Conservation (phyloP, 345 rosid genomes). For the Camelina neglecta region DNA sequence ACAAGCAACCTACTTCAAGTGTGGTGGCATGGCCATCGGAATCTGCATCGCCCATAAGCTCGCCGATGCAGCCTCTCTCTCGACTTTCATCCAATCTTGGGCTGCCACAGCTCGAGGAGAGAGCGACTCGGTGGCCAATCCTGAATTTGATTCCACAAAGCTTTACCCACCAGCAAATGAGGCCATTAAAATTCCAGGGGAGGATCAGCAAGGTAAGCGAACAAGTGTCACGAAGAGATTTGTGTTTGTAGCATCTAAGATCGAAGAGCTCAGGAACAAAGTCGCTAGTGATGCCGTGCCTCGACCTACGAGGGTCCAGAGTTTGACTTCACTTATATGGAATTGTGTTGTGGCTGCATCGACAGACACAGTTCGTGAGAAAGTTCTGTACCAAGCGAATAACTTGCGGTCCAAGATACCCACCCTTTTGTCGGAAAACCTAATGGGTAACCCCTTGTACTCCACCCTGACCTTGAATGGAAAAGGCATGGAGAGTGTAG, state of each 20-base stretch:
- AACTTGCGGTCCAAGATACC: conserved; percentile 1
- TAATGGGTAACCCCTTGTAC: neutral
- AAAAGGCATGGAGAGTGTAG: neutral
- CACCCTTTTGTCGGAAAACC: neutral
- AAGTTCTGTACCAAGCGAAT: neutral
- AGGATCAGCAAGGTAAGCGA: neutral
- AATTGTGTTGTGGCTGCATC: neutral
- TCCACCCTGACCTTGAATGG: neutral
- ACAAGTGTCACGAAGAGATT: neutral
- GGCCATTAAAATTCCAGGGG: neutral
- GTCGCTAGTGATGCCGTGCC: neutral
- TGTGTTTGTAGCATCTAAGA: neutral
- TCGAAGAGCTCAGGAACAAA: neutral
- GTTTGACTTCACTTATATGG: neutral
- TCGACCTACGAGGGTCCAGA: neutral
- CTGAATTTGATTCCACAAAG: neutral
- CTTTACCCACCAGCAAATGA: neutral
- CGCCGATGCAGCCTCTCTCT: neutral
- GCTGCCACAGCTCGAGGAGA: neutral
- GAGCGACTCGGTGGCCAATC: neutral
- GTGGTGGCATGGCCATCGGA: neutral
- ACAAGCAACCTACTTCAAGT: neutral
- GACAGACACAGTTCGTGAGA: neutral
- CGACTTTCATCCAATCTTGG: neutral
- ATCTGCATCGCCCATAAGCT: neutral